Conservation (phyloP, 2,329 filamentous ascomycete species). For the Phymatotrichopsis omnivora region DNA sequence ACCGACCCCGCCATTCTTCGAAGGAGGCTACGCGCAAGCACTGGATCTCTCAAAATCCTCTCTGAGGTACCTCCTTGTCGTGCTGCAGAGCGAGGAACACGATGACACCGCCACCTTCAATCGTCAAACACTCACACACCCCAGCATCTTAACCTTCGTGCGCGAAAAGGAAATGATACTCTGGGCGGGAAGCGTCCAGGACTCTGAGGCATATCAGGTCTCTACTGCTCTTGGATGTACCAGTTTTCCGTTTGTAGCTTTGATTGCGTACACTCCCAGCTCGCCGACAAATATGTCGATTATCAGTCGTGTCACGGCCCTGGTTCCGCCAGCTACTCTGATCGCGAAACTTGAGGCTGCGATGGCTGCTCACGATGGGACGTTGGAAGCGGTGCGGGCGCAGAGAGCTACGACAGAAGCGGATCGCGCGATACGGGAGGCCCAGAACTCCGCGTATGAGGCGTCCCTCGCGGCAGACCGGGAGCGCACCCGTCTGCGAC, state of each 20-base stretch:
- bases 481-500: conserved; percentile 65
- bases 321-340: conserved; percentile 59
- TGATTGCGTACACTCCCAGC: conserved; percentile 85
- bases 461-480: conserved; percentile 78
- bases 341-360: conserved; percentile 63
- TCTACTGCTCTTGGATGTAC: conserved; percentile 77
- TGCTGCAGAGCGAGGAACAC: conserved; percentile 85
- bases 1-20: conserved; percentile 60
- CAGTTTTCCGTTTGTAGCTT: conserved; percentile 80
- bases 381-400: conserved; percentile 63
- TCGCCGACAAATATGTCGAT: conserved; percentile 65
- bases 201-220: conserved; percentile 90
- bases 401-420: conserved; percentile 71
- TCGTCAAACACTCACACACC: conserved; percentile 66
- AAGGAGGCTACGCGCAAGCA: conserved; percentile 84
- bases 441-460: conserved; percentile 92
- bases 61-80: conserved; percentile 79
- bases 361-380: conserved; percentile 64
- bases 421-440: conserved; percentile 66
- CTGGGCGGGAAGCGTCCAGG: conserved; percentile 87
- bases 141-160: conserved; percentile 63
- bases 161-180: conserved; percentile 74
- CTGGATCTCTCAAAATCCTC: conserved; percentile 84
- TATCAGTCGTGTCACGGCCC: conserved; percentile 65
- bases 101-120: conserved; percentile 81